A percentile compares a stretch with the other conserved stretches of the same genome.
These are phyloP conservation scores for Rubus parviflorus DNA, from an alignment of 306 rosid species.

Conservation along the genomic window DNA sequence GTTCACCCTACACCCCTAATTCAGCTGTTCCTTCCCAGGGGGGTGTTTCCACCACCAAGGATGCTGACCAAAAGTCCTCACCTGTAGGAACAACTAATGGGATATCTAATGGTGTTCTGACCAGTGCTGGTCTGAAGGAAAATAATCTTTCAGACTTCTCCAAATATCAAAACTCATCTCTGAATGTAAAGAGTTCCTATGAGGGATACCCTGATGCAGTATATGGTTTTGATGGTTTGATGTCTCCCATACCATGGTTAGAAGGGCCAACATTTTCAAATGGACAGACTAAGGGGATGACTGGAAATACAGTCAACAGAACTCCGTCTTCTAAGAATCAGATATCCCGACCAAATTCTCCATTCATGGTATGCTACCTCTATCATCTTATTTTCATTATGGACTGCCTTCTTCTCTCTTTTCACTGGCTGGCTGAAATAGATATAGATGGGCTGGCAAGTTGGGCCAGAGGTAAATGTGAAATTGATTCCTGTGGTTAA, in stretches of 20 bases:
- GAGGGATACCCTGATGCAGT: slow-evolving; percentile 71
- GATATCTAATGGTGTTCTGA: slow-evolving; percentile 45
- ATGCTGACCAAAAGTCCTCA: slow-evolving; percentile 66
- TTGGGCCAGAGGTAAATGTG: background rate
- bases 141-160: slow-evolving; percentile 39
- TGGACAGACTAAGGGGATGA: slow-evolving; percentile 67
- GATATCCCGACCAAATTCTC: slow-evolving; percentile 60
- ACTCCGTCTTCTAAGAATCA: slow-evolving; percentile 64
- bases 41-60: slow-evolving; percentile 52
- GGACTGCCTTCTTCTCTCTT: background rate
- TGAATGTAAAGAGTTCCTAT: slow-evolving; percentile 39
- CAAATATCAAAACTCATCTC: slow-evolving; percentile 34
- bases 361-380: slow-evolving; percentile 54
- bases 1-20: slow-evolving; percentile 41
- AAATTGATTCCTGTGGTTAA: background rate
- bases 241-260: slow-evolving; percentile 64
- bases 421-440: background rate
- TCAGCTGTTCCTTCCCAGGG: slow-evolving; percentile 54
- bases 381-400: background rate
- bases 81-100: slow-evolving; percentile 58
- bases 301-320: slow-evolving; percentile 46
- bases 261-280: slow-evolving; percentile 70
- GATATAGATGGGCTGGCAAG: slow-evolving; percentile 2
- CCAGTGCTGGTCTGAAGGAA: slow-evolving; percentile 53
- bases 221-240: slow-evolving; percentile 58